phyloP scores from a whole-genome alignment of 1,284 basidiomycete species.

The Phlebopus sp. region DNA sequence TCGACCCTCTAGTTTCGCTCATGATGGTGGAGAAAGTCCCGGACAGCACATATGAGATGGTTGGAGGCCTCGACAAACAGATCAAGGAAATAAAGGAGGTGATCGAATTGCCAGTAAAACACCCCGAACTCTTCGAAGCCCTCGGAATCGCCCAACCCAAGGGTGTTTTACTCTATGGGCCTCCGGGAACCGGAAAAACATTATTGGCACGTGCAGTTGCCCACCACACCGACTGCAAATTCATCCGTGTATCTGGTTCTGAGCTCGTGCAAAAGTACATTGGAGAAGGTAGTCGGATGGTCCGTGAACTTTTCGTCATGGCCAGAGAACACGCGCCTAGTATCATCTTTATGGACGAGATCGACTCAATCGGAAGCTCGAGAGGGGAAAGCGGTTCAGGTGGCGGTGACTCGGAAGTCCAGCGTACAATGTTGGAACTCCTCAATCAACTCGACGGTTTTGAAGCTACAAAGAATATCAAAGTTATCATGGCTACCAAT shows the following conservation, averaged over 20 bases:
- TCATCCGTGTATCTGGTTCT: slow-evolving; percentile 94
- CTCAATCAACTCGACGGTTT: slow-evolving; percentile 98
- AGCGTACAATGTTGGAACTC: slow-evolving; percentile 96
- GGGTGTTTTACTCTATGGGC: slow-evolving; percentile 94
- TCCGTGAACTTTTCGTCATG: slow-evolving; percentile 98
- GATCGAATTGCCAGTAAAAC: slow-evolving; percentile 97
- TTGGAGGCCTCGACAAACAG: slow-evolving; percentile 96
- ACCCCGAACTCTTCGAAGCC: slow-evolving; percentile 95
- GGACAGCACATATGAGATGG: slow-evolving; percentile 99
- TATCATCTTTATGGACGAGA: slow-evolving; percentile 99
- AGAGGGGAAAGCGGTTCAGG: slow-evolving; percentile 88
- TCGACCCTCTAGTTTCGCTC: slow-evolving; percentile 91
- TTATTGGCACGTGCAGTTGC: slow-evolving; percentile 92
- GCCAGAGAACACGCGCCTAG: slow-evolving; percentile 97
- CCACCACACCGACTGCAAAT: slow-evolving; percentile 97
- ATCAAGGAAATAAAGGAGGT: slow-evolving; percentile 99
- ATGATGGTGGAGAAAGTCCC: slow-evolving; percentile 99
- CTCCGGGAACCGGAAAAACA: slow-evolving; percentile 97
- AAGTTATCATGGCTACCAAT: slow-evolving; percentile 99
- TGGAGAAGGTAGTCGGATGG: slow-evolving; percentile 95
- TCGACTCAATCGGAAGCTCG: slow-evolving; percentile 96
- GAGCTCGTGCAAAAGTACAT: slow-evolving; percentile 99
- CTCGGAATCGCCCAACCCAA: slow-evolving; percentile 98
- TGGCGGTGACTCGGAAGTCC: slow-evolving; percentile 94
- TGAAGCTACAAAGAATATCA: slow-evolving; percentile 98